phyloP scores from a whole-genome alignment of 2,329 filamentous ascomycete species.

The Aspergillus intermedius region DNA sequence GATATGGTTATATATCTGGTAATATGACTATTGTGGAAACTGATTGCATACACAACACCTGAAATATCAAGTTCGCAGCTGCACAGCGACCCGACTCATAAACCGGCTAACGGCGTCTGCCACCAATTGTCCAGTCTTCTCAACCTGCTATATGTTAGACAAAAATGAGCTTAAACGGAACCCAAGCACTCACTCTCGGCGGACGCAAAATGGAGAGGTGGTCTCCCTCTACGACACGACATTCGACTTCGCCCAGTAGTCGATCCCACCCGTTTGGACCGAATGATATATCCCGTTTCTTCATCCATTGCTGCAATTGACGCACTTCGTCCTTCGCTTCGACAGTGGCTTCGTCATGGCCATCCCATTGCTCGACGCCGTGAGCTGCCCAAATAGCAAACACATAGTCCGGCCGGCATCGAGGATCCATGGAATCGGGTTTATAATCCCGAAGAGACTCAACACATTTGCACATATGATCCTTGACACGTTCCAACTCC shows the following conservation, averaged over 20 bases:
- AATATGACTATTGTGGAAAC: too few species aligned
- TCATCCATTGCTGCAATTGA: not conserved
- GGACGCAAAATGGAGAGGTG: not conserved
- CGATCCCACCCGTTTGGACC: not conserved
- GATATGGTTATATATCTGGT: too few species aligned
- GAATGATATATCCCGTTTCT: not conserved
- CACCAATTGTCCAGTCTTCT: not conserved
- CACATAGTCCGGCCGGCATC: not conserved
- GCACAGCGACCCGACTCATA: not conserved
- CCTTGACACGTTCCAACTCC: not conserved
- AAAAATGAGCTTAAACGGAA: not conserved
- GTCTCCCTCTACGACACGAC: not conserved
- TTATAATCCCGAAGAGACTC: not conserved
- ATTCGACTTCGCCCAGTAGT: not conserved
- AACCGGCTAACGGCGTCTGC: not conserved
- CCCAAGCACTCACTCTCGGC: not conserved
- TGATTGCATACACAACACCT: not conserved
- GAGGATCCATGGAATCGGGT: not conserved
- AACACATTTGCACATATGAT: not conserved
- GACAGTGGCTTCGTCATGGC: not conserved
- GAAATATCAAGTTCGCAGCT: not conserved
- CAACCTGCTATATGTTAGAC: not conserved
- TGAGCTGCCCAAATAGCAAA: not conserved
- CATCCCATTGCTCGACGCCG: not conserved
- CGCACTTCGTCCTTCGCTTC: not conserved